These are phyloP conservation scores for Tulasnella sp. DNA, from an alignment of 768 basidiomycete species.

Conservation along the genomic window DNA sequence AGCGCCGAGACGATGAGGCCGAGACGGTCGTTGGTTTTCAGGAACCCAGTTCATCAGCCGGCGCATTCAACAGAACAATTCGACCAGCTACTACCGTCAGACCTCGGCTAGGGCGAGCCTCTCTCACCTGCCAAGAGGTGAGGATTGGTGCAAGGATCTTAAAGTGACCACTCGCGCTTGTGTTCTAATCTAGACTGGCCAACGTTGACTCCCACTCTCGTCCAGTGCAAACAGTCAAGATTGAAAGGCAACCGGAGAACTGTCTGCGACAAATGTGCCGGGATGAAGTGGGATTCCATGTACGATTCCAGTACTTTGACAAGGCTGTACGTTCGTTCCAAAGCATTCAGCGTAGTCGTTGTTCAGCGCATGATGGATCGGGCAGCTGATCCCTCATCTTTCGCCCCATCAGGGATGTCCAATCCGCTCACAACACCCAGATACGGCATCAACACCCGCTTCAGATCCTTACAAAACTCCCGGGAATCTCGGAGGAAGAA, in stretches of 20 bases:
- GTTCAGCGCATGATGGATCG: background rate
- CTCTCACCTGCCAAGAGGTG: background rate
- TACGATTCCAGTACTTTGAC: constrained; percentile 63
- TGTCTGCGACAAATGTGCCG: constrained; percentile 68
- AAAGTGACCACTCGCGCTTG: background rate
- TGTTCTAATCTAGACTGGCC: background rate
- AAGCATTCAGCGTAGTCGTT: too few species aligned
- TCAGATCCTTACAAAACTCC: background rate
- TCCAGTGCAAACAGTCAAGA: constrained; percentile 80
- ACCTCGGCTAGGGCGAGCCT: background rate
- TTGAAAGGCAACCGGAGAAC: constrained; percentile 76
- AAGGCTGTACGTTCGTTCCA: constrained; percentile 65
- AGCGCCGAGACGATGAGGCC: too few species aligned
- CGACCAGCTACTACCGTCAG: background rate
- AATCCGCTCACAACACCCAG: constrained; percentile 76
- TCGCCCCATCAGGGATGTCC: constrained; percentile 54
- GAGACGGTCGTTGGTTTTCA: too few species aligned
- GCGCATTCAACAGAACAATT: background rate
- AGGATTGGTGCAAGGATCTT: background rate
- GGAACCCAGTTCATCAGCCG: background rate
- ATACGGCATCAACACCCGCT: constrained; percentile 30
- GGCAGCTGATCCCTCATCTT: background rate
- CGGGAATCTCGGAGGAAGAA: background rate
- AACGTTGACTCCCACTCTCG: background rate
- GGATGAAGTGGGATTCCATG: constrained; percentile 52